phyloP scores from a whole-genome alignment of 176 grass and related monocot species.

The barley (Hordeum vulgare) region MorexV3_pseudomolecules_assembly NC_058520.1:565519330-565519829 shows the following conservation, averaged over 20 bases:
- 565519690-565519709: not conserved
- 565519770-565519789: too few relatives aligned
- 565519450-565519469: not conserved
- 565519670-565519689: not conserved
- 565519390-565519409: not conserved
- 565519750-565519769: too few relatives aligned
- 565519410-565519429: not conserved
- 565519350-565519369: too few relatives aligned
- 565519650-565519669: not conserved
- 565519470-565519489: too few relatives aligned
- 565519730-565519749: not conserved
- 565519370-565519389: too few relatives aligned
- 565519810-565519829: too few relatives aligned
- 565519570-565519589: not conserved
- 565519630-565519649: too few relatives aligned
- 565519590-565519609: not conserved
- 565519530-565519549: not conserved
- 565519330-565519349: too few relatives aligned
- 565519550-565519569: conserved; percentile 1
- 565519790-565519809: too few relatives aligned
- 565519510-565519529: not conserved
- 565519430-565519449: not conserved
- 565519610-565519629: too few relatives aligned
- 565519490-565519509: not conserved
- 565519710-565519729: too few relatives aligned